Conservation (phyloP, 2,329 filamentous ascomycete genomes). For the Colletotrichum truncatum region DNA sequence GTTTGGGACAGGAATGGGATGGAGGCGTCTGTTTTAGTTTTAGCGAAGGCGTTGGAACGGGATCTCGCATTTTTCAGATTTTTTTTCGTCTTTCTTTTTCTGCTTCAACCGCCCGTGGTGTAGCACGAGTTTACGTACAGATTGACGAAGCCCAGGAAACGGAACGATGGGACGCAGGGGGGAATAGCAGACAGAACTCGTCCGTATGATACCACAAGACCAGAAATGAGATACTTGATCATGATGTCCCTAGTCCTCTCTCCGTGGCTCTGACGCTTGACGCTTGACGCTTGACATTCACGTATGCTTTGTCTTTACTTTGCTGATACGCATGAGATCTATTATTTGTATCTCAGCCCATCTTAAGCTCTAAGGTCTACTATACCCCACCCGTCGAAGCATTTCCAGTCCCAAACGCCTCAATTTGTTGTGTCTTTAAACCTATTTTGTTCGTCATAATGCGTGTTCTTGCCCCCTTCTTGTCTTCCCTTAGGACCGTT, state of each 20-base stretch:
- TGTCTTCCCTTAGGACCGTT: slow-evolving; percentile 10
- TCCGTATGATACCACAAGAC: slow-evolving; percentile 26
- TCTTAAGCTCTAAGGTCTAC: not conserved
- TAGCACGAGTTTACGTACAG: slow-evolving; percentile 13
- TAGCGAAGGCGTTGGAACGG: slow-evolving; percentile 26
- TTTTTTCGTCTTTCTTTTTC: not conserved
- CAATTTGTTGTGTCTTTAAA: slow-evolving; percentile 11
- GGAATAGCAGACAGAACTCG: slow-evolving; percentile 27
- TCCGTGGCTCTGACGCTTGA: no score
- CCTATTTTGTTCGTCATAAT: not conserved
- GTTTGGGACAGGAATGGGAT: not conserved
- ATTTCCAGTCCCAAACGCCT: not conserved
- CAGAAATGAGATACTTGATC: slow-evolving; percentile 24
- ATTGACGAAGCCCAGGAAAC: slow-evolving; percentile 6
- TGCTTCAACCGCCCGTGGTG: not conserved
- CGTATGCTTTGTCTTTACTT: not conserved
- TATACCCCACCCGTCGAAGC: slow-evolving; percentile 1
- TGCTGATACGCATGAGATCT: not conserved
- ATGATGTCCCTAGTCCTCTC: no score
- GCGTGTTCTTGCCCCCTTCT: not conserved
- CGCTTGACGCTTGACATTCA: not conserved
- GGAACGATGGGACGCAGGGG: slow-evolving; percentile 6
- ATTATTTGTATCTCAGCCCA: no score
- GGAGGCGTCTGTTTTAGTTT: slow-evolving; percentile 3
- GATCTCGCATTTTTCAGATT: not conserved